Evolutionary conservation across 1,284 basidiomycete species (phyloP), one percentile per base, ranked within the genome.

Genomic region (Vanrija pseudolonga): DNA sequence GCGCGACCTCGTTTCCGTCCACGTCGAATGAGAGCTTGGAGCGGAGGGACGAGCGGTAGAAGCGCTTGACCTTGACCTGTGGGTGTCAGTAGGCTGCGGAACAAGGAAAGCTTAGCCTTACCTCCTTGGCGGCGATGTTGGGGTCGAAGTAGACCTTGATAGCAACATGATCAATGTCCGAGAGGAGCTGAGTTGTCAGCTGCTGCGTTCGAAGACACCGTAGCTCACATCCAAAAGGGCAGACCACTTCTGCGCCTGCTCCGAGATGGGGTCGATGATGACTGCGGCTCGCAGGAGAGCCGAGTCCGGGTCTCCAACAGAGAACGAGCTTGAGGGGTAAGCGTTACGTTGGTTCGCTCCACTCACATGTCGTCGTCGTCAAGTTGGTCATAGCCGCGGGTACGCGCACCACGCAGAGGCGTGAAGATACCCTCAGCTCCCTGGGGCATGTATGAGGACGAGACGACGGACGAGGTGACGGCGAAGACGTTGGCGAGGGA

Each of bases 31-130:
- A 56, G 6, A 89, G 76, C 6, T 76, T 71, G 12, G 84, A 78
- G 2, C 81, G 75, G 2, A 93, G 77, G 46, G 84, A 85, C 66
- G 86, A 90, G 4, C 90, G 86, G 72, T 96, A 97, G 78, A 97
- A 98, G n/a, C 88, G 83, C 74, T 95, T 96, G 41, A 98, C 77
- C 1, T 93, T 92, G 43, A 97, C 78, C 89, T 92, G 55, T 47
- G 32, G 14, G 26, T 47, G 41, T 47, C 19, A 47, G 42, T 23
- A 48, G n/a, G 17, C 18, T 17, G 18, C 48, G 6, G 23, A 14
- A 12, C 40, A 47, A 50, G 22, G 19, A n/a, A 23, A 7, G 60
- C 80, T 23, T 59, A 32, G 12, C 32, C 32, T 5, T 32, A 90
- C 88, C 76, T 96, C 90, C 6, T 67, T 69, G 7, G 78, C 66